phyloP scores from a whole-genome alignment of 139 green algal species.

The Chlamydomonas applanata region DNA sequence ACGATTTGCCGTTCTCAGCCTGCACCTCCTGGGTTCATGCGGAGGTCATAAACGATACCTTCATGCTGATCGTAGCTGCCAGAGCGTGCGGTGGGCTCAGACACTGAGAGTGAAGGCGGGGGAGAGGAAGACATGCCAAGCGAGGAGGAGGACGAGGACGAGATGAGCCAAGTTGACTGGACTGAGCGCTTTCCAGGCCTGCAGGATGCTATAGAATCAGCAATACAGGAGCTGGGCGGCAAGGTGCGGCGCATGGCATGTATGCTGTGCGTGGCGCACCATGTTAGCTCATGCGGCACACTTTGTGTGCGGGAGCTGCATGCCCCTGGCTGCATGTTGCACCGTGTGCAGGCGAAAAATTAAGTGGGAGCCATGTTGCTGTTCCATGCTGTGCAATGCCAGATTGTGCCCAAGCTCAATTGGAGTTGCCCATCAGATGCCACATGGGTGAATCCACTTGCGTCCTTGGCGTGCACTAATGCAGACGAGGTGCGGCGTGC shows the following conservation, averaged over 20 bases:
- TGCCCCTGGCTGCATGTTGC: too few species aligned
- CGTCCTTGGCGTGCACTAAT: constrained; percentile 28
- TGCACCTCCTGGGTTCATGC: not conserved
- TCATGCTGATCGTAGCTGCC: not conserved
- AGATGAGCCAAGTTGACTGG: not conserved
- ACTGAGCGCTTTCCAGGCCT: constrained; percentile 4
- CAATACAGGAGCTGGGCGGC: not conserved
- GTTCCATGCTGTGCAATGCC: too few species aligned
- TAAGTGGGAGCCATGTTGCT: too few species aligned
- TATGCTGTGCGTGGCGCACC: too few species aligned
- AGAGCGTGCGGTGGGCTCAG: not conserved
- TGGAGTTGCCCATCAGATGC: constrained; percentile 92
- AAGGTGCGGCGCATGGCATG: not conserved
- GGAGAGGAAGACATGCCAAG: not conserved
- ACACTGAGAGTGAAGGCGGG: constrained; percentile 3
- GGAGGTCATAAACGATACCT: not conserved
- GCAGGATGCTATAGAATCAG: not conserved
- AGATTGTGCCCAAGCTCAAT: constrained; percentile 87
- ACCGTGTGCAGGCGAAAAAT: too few species aligned
- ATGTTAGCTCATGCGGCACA: too few species aligned
- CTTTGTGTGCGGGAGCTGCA: too few species aligned
- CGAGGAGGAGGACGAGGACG: not conserved
- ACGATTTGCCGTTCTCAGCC: not conserved
- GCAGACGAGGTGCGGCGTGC: constrained; percentile 42
- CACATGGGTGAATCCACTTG: constrained; percentile 70